These are phyloP conservation scores for Erysimum cheiri DNA, from an alignment of 441 rosid genomes.

Conservation along the genomic window DNA sequence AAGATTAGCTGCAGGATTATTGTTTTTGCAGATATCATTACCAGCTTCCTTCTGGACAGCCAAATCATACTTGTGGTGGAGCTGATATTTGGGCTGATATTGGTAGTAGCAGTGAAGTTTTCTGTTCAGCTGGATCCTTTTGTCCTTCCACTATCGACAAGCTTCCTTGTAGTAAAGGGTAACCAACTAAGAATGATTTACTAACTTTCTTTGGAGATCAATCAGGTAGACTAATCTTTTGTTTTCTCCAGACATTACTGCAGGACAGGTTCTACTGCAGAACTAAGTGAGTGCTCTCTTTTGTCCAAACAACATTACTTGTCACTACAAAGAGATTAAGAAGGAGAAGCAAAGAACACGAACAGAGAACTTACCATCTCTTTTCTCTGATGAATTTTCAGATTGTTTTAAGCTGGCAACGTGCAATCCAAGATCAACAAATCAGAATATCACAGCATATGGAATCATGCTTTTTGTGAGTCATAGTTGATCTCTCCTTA, in stretches of 20 bases:
- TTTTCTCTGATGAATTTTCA: slow-evolving; percentile 49
- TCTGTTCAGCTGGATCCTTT: slow-evolving; percentile 91
- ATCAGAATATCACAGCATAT: slow-evolving; percentile 88
- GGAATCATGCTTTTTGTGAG: slow-evolving; percentile 92
- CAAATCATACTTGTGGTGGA: slow-evolving; percentile 87
- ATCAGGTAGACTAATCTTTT: slow-evolving; percentile 27
- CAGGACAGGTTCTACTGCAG: slow-evolving; percentile 81
- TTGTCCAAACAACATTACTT: neutral
- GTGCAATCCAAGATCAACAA: slow-evolving; percentile 73
- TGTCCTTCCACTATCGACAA: slow-evolving; percentile 80
- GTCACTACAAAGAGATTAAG: neutral
- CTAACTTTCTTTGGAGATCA: slow-evolving; percentile 3
- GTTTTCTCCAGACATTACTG: slow-evolving; percentile 74
- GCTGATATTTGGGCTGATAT: slow-evolving; percentile 93
- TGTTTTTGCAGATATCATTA: slow-evolving; percentile 77
- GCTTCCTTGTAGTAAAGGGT: slow-evolving; percentile 86
- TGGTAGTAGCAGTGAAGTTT: slow-evolving; percentile 70
- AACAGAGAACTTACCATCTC: neutral
- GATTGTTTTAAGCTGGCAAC: slow-evolving; percentile 81
- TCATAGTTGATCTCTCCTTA: slow-evolving; percentile 36
- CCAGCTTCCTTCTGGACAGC: slow-evolving; percentile 75
- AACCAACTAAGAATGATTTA: slow-evolving; percentile 27
- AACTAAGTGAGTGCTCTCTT: slow-evolving; percentile 53
- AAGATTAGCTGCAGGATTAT: slow-evolving; percentile 53
- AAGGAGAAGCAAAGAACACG: neutral